A percentile compares a stretch with the other conserved stretches of the same genome.
These are phyloP conservation scores for Candida methanosorbosa DNA, from an alignment of 805 yeast species.

Conservation along the genomic window DNA sequence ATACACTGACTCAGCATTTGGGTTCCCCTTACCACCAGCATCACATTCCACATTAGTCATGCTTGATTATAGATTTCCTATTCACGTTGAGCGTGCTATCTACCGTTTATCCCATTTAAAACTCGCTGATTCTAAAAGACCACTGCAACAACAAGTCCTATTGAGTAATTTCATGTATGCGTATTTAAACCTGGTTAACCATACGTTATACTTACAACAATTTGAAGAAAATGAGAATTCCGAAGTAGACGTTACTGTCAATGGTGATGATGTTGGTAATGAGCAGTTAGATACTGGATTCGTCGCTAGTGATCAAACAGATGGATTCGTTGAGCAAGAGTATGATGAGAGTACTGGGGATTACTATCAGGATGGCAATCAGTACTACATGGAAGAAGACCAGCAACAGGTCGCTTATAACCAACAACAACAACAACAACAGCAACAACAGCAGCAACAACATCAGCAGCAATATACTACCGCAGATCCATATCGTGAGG, in stretches of 20 bases:
- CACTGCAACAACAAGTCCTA: slow-evolving; percentile 84
- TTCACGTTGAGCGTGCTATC: slow-evolving; percentile 93
- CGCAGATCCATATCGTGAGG: too few species aligned
- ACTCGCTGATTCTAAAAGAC: slow-evolving; percentile 88
- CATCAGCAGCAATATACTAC: too few species aligned
- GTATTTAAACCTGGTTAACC: slow-evolving; percentile 88
- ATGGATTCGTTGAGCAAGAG: neutral
- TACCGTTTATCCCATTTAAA: slow-evolving; percentile 89
- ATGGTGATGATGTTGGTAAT: neutral
- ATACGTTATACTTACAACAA: slow-evolving; percentile 72
- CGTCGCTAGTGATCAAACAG: neutral
- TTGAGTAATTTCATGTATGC: slow-evolving; percentile 97
- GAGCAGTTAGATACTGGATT: neutral
- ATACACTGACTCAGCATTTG: slow-evolving; percentile 75
- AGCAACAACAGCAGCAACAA: too few species aligned
- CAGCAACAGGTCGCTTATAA: too few species aligned
- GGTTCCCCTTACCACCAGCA: slow-evolving; percentile 79
- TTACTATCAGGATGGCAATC: neutral
- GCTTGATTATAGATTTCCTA: slow-evolving; percentile 82
- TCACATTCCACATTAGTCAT: slow-evolving; percentile 68
- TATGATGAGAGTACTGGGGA: neutral
- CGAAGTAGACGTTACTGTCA: too few species aligned
- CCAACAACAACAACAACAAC: too few species aligned
- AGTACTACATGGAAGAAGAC: neutral
- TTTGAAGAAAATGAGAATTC: neutral